Evolutionary conservation across 1,284 basidiomycete genomes (phyloP).

Genomic region (Vanrija pseudolonga): DNA sequence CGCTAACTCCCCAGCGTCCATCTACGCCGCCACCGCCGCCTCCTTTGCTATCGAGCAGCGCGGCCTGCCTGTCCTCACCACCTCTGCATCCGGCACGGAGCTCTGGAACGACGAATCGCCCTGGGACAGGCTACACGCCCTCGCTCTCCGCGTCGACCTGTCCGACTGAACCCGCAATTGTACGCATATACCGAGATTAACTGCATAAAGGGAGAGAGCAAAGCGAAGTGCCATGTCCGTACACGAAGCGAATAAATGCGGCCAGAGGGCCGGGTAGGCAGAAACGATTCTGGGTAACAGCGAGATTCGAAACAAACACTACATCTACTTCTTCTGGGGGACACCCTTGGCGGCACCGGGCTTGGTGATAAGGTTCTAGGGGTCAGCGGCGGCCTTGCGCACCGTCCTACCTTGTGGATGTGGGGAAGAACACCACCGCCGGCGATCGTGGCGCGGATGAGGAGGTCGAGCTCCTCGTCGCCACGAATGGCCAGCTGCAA

Average conservation of each 20-base stretch:
- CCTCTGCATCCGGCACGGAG: constrained; percentile 24
- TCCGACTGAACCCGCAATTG: background rate
- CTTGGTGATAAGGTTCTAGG: constrained; percentile 32
- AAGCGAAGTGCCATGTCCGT: constrained; percentile 11
- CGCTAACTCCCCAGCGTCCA: constrained; percentile 54
- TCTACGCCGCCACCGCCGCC: constrained; percentile 72
- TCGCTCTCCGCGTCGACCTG: constrained; percentile 18
- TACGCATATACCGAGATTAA: background rate
- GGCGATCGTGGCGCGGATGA: constrained; percentile 57
- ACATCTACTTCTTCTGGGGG: constrained; percentile 19
- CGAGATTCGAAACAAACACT: background rate
- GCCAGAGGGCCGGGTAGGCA: background rate
- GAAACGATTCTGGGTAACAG: background rate
- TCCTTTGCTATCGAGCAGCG: constrained; percentile 79
- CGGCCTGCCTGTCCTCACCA: constrained; percentile 59
- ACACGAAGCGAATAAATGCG: constrained; percentile 3
- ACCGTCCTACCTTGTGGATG: constrained; percentile 73
- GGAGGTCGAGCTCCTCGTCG: constrained; percentile 64
- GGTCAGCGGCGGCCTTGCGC: background rate
- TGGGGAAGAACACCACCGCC: constrained; percentile 92
- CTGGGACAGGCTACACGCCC: constrained; percentile 22
- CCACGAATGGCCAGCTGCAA: constrained; percentile 71
- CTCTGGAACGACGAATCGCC: constrained; percentile 66
- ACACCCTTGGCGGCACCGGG: constrained; percentile 13
- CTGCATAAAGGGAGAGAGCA: background rate